phyloP scores from a whole-genome alignment of 176 grass and related monocot species.

The Musa troglodytarum region DNA sequence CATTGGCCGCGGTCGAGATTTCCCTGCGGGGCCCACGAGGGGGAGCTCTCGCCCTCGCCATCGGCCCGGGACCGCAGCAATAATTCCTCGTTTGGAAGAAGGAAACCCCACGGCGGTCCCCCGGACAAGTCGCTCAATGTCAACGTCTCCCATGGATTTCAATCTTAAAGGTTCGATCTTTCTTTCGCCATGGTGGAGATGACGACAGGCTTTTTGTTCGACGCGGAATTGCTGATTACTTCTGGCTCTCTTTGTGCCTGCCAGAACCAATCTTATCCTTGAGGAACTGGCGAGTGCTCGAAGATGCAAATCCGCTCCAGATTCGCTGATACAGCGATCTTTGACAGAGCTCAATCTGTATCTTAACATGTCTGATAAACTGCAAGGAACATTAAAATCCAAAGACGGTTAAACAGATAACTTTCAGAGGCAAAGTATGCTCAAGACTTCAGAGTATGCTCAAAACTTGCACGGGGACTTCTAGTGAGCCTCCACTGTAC shows the following conservation, averaged over 20 bases:
- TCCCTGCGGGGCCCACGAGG: constrained; percentile 23
- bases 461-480: no score
- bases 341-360: no score
- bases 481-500: no score
- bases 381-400: no score
- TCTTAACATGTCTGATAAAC: no score
- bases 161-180: background rate
- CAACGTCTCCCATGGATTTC: background rate
- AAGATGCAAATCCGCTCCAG: no score
- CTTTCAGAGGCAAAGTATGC: no score
- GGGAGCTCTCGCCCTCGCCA: background rate
- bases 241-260: background rate
- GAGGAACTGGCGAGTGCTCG: background rate
- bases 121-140: background rate
- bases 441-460: no score
- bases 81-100: constrained; percentile 1
- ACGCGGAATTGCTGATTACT: background rate
- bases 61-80: background rate
- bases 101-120: background rate
- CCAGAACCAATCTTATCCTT: background rate
- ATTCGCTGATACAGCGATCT: no score
- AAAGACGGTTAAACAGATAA: no score
- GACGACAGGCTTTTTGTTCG: no score
- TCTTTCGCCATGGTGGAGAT: background rate
- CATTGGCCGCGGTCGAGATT: constrained; percentile 48